Conservation (phyloP, 768 basidiomycete genomes). For the Rhodotorula babjevae region DNA sequence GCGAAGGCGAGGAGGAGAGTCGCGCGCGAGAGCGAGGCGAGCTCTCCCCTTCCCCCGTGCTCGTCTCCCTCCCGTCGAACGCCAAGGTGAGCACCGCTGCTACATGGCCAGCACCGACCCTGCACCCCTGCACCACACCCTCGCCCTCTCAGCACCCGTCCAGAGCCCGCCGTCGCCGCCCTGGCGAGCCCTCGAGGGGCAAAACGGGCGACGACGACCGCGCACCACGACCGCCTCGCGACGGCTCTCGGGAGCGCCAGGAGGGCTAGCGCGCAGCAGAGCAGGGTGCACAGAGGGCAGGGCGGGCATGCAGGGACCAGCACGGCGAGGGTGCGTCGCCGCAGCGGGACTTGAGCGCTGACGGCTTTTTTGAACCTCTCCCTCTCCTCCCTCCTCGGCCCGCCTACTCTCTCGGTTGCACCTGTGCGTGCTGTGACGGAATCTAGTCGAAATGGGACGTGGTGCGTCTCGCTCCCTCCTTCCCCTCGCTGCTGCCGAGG, state of each 20-base stretch:
- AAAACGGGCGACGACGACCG: no score
- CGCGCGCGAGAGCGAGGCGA: not conserved
- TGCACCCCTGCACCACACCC: not conserved
- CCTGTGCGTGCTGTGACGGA: not conserved
- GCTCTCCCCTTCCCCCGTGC: not conserved
- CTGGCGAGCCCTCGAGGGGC: no score
- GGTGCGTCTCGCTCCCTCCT: slow-evolving; percentile 4
- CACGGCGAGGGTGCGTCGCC: not conserved
- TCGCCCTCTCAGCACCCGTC: not conserved
- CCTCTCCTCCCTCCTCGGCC: not conserved
- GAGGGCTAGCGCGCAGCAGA: not conserved
- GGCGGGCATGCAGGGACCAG: not conserved
- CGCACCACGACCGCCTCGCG: not conserved
- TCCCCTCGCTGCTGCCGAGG: no score
- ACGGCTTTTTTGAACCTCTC: not conserved
- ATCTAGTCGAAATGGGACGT: slow-evolving; percentile 33
- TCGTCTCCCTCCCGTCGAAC: not conserved
- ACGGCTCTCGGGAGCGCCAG: not conserved
- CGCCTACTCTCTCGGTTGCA: not conserved
- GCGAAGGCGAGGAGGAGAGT: not conserved
- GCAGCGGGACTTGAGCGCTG: not conserved
- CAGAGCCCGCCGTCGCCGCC: not conserved
- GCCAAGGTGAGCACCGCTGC: not conserved
- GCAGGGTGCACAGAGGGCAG: not conserved
- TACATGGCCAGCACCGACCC: not conserved